These are phyloP conservation scores for Agrocybe pediades DNA, from an alignment of 768 basidiomycete genomes.

Conservation along the genomic window DNA sequence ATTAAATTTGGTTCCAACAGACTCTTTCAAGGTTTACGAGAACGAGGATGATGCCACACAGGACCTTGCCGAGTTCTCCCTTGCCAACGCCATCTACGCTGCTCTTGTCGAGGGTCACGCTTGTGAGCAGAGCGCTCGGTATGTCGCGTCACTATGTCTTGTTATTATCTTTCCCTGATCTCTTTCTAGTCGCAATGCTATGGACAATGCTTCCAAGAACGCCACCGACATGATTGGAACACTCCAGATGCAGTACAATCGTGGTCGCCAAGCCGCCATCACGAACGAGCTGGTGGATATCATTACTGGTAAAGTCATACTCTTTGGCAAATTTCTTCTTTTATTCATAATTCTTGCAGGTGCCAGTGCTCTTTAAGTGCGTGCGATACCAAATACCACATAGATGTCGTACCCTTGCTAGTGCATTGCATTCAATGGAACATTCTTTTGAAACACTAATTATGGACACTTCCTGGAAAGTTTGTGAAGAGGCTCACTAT, in stretches of 20 bases:
- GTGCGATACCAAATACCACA: constrained; percentile 6
- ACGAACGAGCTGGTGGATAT: constrained; percentile 95
- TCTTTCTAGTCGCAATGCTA: constrained; percentile 82
- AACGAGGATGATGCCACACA: constrained; percentile 96
- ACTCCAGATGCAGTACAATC: constrained; percentile 95
- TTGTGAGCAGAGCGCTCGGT: constrained; percentile 92
- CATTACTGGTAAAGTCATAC: constrained; percentile 71
- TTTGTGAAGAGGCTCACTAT: background rate
- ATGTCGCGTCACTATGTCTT: constrained; percentile 19
- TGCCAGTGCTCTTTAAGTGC: constrained; percentile 45
- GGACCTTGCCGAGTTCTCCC: constrained; percentile 92
- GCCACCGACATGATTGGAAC: constrained; percentile 89
- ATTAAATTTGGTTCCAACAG: constrained; percentile 34
- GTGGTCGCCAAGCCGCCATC: constrained; percentile 97
- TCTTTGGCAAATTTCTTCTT: background rate
- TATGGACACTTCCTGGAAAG: background rate
- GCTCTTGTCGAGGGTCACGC: constrained; percentile 95
- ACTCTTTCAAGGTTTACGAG: constrained; percentile 93
- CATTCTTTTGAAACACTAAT: background rate
- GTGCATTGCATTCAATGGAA: constrained; percentile 7
- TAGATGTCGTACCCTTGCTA: constrained; percentile 13
- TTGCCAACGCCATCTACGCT: constrained; percentile 96
- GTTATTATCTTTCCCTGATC: background rate
- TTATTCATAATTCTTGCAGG: constrained; percentile 24
- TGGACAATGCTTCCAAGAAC: constrained; percentile 99